Base-by-base conservation (phyloP, 1,284 basidiomycete species). In the Schizophyllum commune region DNA sequence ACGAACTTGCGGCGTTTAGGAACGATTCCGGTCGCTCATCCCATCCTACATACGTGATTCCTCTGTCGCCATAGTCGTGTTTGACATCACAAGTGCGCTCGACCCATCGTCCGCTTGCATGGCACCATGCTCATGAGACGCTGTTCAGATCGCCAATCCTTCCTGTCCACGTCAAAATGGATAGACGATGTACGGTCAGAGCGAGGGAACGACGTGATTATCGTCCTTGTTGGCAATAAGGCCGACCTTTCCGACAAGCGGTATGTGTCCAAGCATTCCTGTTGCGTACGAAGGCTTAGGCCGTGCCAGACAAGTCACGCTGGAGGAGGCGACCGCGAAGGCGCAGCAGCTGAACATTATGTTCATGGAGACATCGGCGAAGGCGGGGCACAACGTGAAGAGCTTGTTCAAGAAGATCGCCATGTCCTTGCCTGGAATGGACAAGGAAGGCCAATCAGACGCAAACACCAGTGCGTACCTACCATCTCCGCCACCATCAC, bases 301-400 rank as follows among this genome's bases (percentile, higher is more conserved):
- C 21, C 58, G 55, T 60, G 60, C 54, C 60, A 97, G 96, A 66
- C 94, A 99, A 88, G 96, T 99, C n/a, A 98, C 96, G 5, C 83
- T 96, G 5, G 97, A 99, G 73, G 96, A 99, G 71, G 94, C 96
- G 17, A 96, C 96, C 58, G 86, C 90, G 63, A 93, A 94, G 70
- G 86, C 96, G n/a, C 90, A 93, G 60, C 91, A 97, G 72, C 81
- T 97, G 65, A 91, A 90, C 70, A 92, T 99, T 69, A 94, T 99
- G 91, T 98, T 97, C 72, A 98, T 99, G 88, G 97, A 99, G 78
- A 99, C 97, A 4, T 97, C 94, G 34, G 97, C 97, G 39, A 99
- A 99, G 74, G 97, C 97, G 2, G 97, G 97, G 1, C 96, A 99
- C 75, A 99, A 99, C 68, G 97, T 99, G 66, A 99, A 99, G 80